Evolutionary conservation across 306 rosid genomes (phyloP).

Genomic region (Hippophae gyantsensis): DNA sequence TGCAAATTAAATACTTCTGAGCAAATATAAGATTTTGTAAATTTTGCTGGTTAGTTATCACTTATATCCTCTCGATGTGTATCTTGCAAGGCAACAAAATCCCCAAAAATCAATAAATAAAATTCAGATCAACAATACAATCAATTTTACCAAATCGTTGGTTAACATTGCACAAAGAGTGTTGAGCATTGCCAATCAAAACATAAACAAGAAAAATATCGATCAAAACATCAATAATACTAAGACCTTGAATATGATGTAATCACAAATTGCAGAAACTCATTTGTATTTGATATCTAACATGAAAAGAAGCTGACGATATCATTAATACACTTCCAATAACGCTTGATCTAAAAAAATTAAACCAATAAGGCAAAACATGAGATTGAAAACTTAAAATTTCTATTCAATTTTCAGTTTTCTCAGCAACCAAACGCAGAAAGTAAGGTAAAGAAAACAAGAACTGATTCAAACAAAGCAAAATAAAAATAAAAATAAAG

Average conservation of each 20-base stretch:
- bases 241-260: background rate
- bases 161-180: too few species aligned
- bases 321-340: background rate
- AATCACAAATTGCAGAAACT: background rate
- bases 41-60: too few species aligned
- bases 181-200: too few species aligned
- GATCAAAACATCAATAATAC: background rate
- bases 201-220: too few species aligned
- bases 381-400: slow-evolving; percentile 9
- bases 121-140: too few species aligned
- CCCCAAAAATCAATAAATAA: too few species aligned
- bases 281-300: background rate
- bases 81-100: too few species aligned
- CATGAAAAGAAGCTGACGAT: slow-evolving; percentile 1
- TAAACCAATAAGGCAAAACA: slow-evolving; percentile 10
- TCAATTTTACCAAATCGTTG: too few species aligned
- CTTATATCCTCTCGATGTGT: background rate
- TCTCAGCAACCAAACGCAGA: slow-evolving; percentile 22
- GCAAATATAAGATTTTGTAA: too few species aligned
- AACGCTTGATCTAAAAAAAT: background rate
- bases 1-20: too few species aligned
- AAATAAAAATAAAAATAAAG: background rate
- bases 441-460: slow-evolving; percentile 3
- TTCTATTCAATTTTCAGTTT: slow-evolving; percentile 7
- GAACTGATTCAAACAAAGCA: background rate